Percentiles rank a stretch among this genome's conserved stretches.
These are phyloP conservation scores for Curvularia lunata DNA, from an alignment of 2,329 filamentous ascomycete genomes.

Conservation along the genomic window DNA sequence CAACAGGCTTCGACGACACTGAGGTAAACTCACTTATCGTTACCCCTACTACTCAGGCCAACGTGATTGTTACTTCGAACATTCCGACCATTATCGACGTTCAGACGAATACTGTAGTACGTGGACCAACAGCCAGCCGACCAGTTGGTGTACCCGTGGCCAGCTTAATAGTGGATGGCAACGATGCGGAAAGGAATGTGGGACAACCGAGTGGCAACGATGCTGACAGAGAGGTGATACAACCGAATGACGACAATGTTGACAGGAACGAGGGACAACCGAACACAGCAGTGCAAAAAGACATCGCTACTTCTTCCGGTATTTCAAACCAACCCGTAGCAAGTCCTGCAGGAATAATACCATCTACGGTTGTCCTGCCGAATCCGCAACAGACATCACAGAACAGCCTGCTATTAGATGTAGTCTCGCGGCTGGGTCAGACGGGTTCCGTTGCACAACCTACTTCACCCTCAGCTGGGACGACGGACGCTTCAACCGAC, in stretches of 20 bases:
- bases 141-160: no score
- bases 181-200: not conserved
- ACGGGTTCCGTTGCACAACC: conserved; percentile 16
- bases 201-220: conserved; percentile 1
- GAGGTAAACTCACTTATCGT: conserved; percentile 3
- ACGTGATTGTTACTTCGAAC: conserved; percentile 19
- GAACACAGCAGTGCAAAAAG: not conserved
- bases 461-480: conserved; percentile 1
- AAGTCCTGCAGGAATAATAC: not conserved
- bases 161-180: not conserved
- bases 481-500: not conserved
- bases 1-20: conserved; percentile 22
- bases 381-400: conserved; percentile 10
- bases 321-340: not conserved
- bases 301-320: not conserved
- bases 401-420: conserved; percentile 23
- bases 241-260: not conserved
- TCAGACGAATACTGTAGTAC: conserved; percentile 18
- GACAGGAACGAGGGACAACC: not conserved
- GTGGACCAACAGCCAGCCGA: not conserved
- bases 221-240: not conserved
- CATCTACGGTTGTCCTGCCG: not conserved
- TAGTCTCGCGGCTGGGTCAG: conserved; percentile 26
- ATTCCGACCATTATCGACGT: conserved; percentile 27
- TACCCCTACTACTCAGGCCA: conserved; percentile 6